phyloP scores from a whole-genome alignment of 306 rosid species.

The Citrullus amarus region DNA sequence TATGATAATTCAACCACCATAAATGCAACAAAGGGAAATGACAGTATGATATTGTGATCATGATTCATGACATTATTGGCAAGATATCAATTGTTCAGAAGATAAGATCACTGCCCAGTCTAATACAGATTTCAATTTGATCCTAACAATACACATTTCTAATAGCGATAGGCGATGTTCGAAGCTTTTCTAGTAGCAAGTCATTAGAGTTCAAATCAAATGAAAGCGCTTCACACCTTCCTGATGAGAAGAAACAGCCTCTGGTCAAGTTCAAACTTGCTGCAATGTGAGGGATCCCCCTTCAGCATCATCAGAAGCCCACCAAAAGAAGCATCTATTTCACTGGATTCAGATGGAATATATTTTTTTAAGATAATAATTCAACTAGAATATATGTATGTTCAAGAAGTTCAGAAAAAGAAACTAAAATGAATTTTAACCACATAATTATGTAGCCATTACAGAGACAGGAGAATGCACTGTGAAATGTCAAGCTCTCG shows the following conservation, averaged over 20 bases:
- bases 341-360: slow-evolving; percentile 29
- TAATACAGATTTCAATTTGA: background rate
- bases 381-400: background rate
- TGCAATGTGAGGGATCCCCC: slow-evolving; percentile 78
- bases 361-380: background rate
- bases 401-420: background rate
- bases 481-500: background rate
- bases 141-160: background rate
- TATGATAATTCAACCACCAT: no score
- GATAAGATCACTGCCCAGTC: background rate
- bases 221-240: slow-evolving; percentile 44
- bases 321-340: slow-evolving; percentile 71
- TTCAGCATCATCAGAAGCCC: slow-evolving; percentile 90
- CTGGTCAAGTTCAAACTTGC: slow-evolving; percentile 85
- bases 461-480: background rate
- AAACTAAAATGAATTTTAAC: background rate
- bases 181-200: background rate
- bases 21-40: no score
- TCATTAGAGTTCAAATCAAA: background rate
- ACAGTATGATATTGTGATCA: no score
- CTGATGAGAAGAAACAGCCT: slow-evolving; percentile 71
- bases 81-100: background rate
- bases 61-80: background rate
- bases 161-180: background rate
- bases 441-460: background rate